Conservation (phyloP, 257 asterid species). For the Scutellaria galericulata region DNA sequence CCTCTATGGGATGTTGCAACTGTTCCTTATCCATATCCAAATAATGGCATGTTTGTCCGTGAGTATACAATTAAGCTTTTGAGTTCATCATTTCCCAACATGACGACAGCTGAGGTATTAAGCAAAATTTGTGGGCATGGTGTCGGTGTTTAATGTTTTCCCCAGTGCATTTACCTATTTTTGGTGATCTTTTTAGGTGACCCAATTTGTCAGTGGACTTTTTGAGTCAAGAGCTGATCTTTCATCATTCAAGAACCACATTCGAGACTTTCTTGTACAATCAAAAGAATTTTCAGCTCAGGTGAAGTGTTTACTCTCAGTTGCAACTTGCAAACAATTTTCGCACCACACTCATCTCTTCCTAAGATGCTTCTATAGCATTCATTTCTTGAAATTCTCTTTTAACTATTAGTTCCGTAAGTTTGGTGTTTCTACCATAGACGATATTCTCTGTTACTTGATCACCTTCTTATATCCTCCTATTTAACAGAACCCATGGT, state of each 20-base stretch:
- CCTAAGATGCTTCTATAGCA: constrained; percentile 1
- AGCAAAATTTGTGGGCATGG: constrained; percentile 18
- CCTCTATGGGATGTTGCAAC: constrained; percentile 82
- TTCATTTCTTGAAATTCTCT: neutral
- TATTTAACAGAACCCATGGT: neutral
- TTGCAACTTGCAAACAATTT: neutral
- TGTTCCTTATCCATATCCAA: constrained; percentile 63
- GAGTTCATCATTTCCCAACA: constrained; percentile 90
- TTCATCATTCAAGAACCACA: constrained; percentile 71
- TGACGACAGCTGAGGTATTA: constrained; percentile 75
- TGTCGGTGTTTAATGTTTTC: constrained; percentile 21
- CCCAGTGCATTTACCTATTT: constrained; percentile 10
- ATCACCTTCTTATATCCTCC: neutral
- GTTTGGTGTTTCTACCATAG: neutral
- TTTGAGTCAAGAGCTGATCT: constrained; percentile 65
- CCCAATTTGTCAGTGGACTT: constrained; percentile 83
- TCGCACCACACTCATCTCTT: neutral
- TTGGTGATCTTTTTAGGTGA: constrained; percentile 50
- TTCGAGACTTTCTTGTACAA: constrained; percentile 84
- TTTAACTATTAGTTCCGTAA: neutral
- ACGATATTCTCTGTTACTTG: neutral
- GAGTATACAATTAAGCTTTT: constrained; percentile 83
- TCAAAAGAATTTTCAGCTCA: constrained; percentile 89
- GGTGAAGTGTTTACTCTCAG: constrained; percentile 47
- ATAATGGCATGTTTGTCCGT: constrained; percentile 67